A percentile compares a stretch with the other conserved stretches of the same genome.
Evolutionary conservation across 306 rosid species (phyloP).

Genomic region (Ziziphus jujuba): DNA sequence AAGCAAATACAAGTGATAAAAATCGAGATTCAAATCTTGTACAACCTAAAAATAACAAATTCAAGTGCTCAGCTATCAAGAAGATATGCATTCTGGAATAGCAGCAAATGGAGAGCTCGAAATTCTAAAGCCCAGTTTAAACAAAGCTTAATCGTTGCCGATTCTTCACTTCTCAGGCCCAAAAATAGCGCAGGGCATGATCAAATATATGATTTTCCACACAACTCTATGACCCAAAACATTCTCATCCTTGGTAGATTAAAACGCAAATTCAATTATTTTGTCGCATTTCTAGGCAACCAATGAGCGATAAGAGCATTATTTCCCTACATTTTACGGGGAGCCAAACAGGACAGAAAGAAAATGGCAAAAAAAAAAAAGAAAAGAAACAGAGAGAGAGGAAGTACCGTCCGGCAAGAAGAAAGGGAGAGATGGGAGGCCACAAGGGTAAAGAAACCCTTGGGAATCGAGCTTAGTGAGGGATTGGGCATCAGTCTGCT

Average conservation of each 20-base stretch:
- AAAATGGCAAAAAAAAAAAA: not conserved
- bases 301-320: not conserved
- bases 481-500: conserved; percentile 55
- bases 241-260: not conserved
- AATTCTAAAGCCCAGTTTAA: not conserved
- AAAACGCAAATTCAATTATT: no score
- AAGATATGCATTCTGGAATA: not conserved
- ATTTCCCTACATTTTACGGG: not conserved
- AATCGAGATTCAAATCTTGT: no score
- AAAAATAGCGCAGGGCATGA: not conserved
- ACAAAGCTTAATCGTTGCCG: not conserved
- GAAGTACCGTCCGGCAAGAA: conserved; percentile 77
- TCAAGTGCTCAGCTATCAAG: not conserved
- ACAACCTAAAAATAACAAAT: no score
- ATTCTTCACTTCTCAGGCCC: not conserved
- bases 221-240: not conserved
- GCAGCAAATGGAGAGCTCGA: not conserved
- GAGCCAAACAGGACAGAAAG: conserved; percentile 7
- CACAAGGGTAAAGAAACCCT: conserved; percentile 59
- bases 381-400: not conserved
- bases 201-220: not conserved
- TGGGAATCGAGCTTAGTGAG: conserved; percentile 33
- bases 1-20: no score
- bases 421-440: conserved; percentile 72
- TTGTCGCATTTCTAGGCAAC: not conserved